Conservation (phyloP, 2,329 filamentous ascomycete genomes). For the Pyricularia pennisetigena region DNA sequence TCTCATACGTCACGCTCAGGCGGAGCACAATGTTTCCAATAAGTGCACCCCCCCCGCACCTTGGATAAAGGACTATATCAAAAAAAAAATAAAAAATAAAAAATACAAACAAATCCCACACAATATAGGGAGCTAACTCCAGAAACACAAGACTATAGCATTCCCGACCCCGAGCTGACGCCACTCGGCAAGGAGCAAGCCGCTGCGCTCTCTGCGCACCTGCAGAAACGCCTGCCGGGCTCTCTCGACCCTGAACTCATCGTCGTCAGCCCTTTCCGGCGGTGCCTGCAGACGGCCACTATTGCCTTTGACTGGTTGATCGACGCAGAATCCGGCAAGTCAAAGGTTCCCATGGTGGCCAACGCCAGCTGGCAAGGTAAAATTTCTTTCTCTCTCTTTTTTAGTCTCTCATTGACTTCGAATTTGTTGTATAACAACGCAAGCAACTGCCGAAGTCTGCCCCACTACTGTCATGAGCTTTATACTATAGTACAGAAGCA, state of each 20-base stretch:
- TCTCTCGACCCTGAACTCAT: slow-evolving; percentile 41
- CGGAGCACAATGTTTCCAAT: slow-evolving; percentile 43
- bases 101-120: background rate
- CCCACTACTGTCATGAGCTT: background rate
- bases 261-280: slow-evolving; percentile 53
- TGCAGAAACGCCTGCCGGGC: slow-evolving; percentile 29
- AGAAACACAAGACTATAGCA: slow-evolving; percentile 30
- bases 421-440: background rate
- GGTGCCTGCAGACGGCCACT: slow-evolving; percentile 55
- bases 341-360: slow-evolving; percentile 42
- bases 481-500: background rate
- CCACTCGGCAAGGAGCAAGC: slow-evolving; percentile 40
- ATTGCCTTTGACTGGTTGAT: slow-evolving; percentile 49
- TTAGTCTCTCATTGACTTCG: background rate
- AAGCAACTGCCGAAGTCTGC: background rate
- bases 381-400: background rate
- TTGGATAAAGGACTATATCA: too few relatives aligned
- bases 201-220: slow-evolving; percentile 27
- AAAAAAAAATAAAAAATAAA: background rate
- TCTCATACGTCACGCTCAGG: slow-evolving; percentile 82
- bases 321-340: slow-evolving; percentile 16
- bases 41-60: slow-evolving; percentile 19
- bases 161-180: slow-evolving; percentile 42
- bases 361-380: slow-evolving; percentile 57
- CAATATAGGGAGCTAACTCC: slow-evolving; percentile 7